Conservation (phyloP, 805 yeast genomes). For the Priceomyces castillae region DNA sequence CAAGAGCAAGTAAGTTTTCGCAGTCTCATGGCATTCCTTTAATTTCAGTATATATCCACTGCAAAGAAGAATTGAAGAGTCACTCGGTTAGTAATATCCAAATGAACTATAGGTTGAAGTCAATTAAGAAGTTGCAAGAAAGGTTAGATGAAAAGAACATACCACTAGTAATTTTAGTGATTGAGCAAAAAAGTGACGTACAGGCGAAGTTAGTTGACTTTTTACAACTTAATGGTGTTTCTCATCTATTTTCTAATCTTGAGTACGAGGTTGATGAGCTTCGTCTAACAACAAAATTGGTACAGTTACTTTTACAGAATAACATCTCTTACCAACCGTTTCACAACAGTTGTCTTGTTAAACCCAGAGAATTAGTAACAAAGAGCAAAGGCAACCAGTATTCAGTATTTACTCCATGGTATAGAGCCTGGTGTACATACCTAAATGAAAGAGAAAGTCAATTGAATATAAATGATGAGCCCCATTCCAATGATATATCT, state of each 20-base stretch:
- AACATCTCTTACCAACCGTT: slow-evolving; percentile 22
- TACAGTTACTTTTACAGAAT: slow-evolving; percentile 11
- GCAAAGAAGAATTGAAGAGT: slow-evolving; percentile 38
- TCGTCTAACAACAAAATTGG: slow-evolving; percentile 22
- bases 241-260: slow-evolving; percentile 33
- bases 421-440: slow-evolving; percentile 34
- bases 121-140: slow-evolving; percentile 28
- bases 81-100: slow-evolving; percentile 46
- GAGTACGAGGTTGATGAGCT: slow-evolving; percentile 48
- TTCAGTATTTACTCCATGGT: slow-evolving; percentile 47
- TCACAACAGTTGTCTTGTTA: slow-evolving; percentile 43
- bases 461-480: not conserved
- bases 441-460: slow-evolving; percentile 17
- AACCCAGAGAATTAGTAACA: slow-evolving; percentile 35
- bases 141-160: slow-evolving; percentile 32
- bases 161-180: slow-evolving; percentile 38
- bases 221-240: slow-evolving; percentile 19
- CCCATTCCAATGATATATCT: slow-evolving; percentile 1
- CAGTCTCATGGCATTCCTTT: slow-evolving; percentile 28
- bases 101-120: slow-evolving; percentile 34
- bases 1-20: slow-evolving; percentile 32
- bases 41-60: slow-evolving; percentile 40
- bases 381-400: slow-evolving; percentile 37
- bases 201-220: slow-evolving; percentile 20
- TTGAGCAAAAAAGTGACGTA: slow-evolving; percentile 32